Evolutionary conservation across 75 land plant species (phyloP).

Genomic region (Larix kaempferi): DNA sequence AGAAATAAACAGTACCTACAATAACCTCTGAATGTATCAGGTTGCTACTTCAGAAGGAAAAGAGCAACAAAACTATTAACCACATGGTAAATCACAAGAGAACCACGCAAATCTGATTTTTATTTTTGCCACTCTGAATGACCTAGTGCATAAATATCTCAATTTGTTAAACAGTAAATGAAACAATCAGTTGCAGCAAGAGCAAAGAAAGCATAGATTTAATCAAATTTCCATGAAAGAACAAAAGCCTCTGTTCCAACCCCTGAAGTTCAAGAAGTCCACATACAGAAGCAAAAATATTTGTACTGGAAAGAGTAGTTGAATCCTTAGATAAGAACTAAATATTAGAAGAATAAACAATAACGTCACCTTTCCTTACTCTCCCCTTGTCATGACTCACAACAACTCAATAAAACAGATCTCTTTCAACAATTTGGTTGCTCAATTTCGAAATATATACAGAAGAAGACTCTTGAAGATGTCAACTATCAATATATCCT

Average conservation of each 20-base stretch:
- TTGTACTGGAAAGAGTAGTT: neutral
- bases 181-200: neutral
- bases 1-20: slow-evolving; percentile 97
- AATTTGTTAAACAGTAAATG: neutral
- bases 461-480: too few relatives aligned
- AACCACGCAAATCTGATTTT: neutral
- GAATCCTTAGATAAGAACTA: neutral
- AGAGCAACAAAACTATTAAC: neutral
- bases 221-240: neutral
- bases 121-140: neutral
- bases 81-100: neutral
- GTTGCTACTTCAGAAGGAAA: neutral
- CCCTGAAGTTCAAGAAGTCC: neutral
- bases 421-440: too few relatives aligned
- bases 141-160: neutral
- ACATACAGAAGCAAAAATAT: neutral
- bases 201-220: neutral
- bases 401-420: too few relatives aligned
- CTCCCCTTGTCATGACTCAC: too few relatives aligned
- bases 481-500: too few relatives aligned
- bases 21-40: neutral
- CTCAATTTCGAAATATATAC: too few relatives aligned
- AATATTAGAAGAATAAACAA: neutral
- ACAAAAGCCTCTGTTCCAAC: neutral
- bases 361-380: too few relatives aligned